phyloP scores from a whole-genome alignment of 2,329 filamentous ascomycete species.

The Pseudogymnoascus verrucosus region DNA sequence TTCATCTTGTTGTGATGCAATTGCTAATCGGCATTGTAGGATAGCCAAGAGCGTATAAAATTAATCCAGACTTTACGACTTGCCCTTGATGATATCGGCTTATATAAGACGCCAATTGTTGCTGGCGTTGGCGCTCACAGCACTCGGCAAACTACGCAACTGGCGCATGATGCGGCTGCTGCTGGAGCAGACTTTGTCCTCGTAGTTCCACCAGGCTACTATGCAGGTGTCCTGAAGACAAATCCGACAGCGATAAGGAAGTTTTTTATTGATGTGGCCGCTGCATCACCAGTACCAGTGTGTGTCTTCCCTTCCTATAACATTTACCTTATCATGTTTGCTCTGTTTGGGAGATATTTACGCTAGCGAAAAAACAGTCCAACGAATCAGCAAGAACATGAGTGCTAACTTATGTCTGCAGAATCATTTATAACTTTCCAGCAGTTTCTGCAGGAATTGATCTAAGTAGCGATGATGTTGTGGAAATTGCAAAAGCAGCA shows the following conservation, averaged over 20 bases:
- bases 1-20: not conserved
- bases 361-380: not conserved
- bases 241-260: constrained; percentile 16
- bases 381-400: not conserved
- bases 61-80: constrained; percentile 33
- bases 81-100: constrained; percentile 30
- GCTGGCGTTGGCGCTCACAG: constrained; percentile 36
- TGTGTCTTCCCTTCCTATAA: constrained; percentile 5
- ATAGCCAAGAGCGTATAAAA: constrained; percentile 30
- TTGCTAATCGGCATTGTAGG: not conserved
- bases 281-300: constrained; percentile 18
- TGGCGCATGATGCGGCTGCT: constrained; percentile 30
- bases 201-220: constrained; percentile 16
- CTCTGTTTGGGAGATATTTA: too few species aligned
- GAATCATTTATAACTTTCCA: constrained; percentile 24
- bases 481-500: constrained; percentile 16
- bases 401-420: not conserved
- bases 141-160: constrained; percentile 30
- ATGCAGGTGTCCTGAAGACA: constrained; percentile 12
- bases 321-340: not conserved
- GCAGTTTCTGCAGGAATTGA: constrained; percentile 18
- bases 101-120: constrained; percentile 34
- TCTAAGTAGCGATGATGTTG: constrained; percentile 20
- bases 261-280: constrained; percentile 20
- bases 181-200: constrained; percentile 29